Percentiles rank a stretch among this genome's conserved stretches.
These are phyloP conservation scores for Nannizzia gypsea DNA, from an alignment of 2,329 filamentous ascomycete species.

Conservation along the genomic window DNA sequence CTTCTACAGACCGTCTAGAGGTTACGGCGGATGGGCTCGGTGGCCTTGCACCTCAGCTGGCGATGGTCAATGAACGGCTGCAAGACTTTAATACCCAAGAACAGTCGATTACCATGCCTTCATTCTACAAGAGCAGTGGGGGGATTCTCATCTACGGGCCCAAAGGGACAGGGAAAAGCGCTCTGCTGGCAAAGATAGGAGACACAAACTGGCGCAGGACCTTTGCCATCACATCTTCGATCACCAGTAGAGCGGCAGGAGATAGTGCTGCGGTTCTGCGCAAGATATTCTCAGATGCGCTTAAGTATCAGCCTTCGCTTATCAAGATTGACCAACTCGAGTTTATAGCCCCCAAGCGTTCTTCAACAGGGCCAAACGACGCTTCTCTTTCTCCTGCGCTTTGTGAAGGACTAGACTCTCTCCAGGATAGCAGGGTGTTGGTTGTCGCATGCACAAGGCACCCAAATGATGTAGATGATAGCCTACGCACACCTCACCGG, in stretches of 20 bases:
- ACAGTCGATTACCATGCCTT: constrained; percentile 26
- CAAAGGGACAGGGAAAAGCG: constrained; percentile 72
- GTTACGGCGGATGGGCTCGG: constrained; percentile 45
- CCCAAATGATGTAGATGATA: constrained; percentile 57
- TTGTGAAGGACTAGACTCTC: constrained; percentile 27
- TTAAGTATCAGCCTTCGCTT: constrained; percentile 58
- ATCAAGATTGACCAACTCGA: constrained; percentile 71
- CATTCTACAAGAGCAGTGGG: constrained; percentile 35
- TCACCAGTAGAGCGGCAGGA: constrained; percentile 26
- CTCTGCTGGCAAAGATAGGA: constrained; percentile 57
- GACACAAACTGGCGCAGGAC: constrained; percentile 59
- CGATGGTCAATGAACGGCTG: constrained; percentile 56
- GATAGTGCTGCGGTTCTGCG: constrained; percentile 46
- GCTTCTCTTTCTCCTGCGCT: constrained; percentile 30
- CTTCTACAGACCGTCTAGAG: constrained; percentile 13
- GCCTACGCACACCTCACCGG: constrained; percentile 52
- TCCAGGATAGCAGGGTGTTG: constrained; percentile 46
- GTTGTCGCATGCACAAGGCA: constrained; percentile 67
- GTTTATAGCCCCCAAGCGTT: constrained; percentile 49
- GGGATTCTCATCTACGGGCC: constrained; percentile 69
- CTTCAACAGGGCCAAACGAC: constrained; percentile 31
- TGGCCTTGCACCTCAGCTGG: constrained; percentile 54
- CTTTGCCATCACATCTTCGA: constrained; percentile 35
- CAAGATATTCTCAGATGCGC: constrained; percentile 58
- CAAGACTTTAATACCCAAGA: constrained; percentile 38